Evolutionary conservation across 73 alveolate species (phyloP).

Genomic region (Stentor roeselii): DNA sequence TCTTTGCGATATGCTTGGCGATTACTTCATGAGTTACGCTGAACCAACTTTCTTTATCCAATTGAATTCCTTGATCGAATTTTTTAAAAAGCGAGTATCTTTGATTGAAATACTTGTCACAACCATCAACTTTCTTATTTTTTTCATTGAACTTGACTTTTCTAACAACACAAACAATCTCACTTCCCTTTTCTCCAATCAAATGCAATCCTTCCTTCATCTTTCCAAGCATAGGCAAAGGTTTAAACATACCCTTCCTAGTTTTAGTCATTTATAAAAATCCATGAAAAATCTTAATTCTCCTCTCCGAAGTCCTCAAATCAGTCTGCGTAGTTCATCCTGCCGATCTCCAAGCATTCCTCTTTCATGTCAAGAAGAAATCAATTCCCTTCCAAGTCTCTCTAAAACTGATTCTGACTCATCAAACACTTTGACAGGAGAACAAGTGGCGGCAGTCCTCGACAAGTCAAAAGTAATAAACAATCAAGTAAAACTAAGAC

Average conservation of each 20-base stretch:
- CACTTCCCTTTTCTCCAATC: neutral
- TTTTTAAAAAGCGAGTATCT: slow-evolving; percentile 83
- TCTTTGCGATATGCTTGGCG: slow-evolving; percentile 73
- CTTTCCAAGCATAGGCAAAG: neutral
- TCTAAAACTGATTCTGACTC: no score
- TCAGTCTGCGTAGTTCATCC: no score
- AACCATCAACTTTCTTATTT: no score
- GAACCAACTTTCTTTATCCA: slow-evolving; percentile 93
- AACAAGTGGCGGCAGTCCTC: no score
- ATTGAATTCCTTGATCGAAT: slow-evolving; percentile 83
- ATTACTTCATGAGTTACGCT: slow-evolving; percentile 88
- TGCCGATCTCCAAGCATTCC: no score
- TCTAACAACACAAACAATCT: neutral
- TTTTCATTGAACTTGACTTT: neutral
- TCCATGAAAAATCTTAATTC: no score
- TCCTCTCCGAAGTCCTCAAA: no score
- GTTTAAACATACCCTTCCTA: neutral
- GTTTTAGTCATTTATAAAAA: neutral
- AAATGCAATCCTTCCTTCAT: neutral
- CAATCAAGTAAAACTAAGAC: no score
- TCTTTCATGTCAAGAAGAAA: no score
- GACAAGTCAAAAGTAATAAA: no score
- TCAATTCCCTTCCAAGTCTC: no score
- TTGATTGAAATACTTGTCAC: slow-evolving; percentile 68
- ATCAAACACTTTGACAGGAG: no score